Percentiles rank a stretch among this genome's conserved stretches.
These are phyloP conservation scores for Termitomyces sp. DNA, from an alignment of 768 basidiomycete species.

Conservation along the genomic window DNA sequence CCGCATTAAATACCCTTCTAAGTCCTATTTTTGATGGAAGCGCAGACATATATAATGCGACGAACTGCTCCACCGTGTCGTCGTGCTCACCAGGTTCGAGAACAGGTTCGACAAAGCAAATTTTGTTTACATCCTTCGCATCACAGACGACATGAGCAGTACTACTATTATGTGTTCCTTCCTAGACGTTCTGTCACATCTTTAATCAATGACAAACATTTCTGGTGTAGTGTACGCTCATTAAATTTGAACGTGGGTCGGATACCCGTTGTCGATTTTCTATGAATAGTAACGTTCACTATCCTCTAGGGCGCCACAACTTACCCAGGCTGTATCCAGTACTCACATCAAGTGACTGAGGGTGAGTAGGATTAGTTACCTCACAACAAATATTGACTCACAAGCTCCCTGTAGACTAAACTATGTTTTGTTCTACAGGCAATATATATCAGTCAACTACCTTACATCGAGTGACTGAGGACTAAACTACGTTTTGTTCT, in stretches of 20 bases:
- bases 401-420: too few relatives aligned
- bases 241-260: constrained; percentile 26
- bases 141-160: constrained; percentile 45
- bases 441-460: too few relatives aligned
- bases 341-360: too few relatives aligned
- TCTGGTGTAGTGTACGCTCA: constrained; percentile 21
- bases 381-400: too few relatives aligned
- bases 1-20: constrained; percentile 35
- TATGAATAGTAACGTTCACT: neutral
- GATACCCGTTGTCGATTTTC: neutral
- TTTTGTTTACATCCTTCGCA: constrained; percentile 35
- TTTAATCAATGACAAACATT: constrained; percentile 8
- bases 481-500: too few relatives aligned
- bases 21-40: constrained; percentile 29
- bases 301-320: constrained; percentile 45
- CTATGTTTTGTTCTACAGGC: too few relatives aligned
- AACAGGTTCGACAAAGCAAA: constrained; percentile 28
- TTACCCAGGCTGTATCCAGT: constrained; percentile 36
- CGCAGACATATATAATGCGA: neutral
- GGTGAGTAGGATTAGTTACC: too few relatives aligned
- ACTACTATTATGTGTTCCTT: constrained; percentile 28
- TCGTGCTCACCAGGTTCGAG: too few relatives aligned
- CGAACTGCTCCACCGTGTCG: constrained; percentile 21
- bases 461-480: too few relatives aligned
- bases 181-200: constrained; percentile 21